Conservation (phyloP, 2,329 filamentous ascomycete genomes). For the Phialemonium atrogriseum region DNA sequence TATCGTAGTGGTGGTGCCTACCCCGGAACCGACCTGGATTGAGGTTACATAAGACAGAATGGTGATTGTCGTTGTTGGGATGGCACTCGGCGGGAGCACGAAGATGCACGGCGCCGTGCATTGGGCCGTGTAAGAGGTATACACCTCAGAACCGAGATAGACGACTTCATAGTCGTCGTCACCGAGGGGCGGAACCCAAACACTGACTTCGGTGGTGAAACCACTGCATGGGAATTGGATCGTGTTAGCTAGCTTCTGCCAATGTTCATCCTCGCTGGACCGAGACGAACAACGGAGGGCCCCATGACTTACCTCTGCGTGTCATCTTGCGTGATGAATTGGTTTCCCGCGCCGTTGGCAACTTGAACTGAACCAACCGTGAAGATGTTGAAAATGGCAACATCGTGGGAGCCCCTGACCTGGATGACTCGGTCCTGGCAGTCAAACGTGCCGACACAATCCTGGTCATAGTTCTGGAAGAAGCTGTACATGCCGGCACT, state of each 20-base stretch:
- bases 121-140: background rate
- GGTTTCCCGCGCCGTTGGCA: background rate
- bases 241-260: constrained; percentile 10
- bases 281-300: background rate
- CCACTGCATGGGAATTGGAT: background rate
- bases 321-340: background rate
- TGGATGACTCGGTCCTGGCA: background rate
- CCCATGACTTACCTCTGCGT: background rate
- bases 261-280: background rate
- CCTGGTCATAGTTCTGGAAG: constrained; percentile 44
- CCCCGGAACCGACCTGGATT: background rate
- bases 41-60: background rate
- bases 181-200: constrained; percentile 1
- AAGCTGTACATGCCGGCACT: constrained; percentile 51
- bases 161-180: background rate
- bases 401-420: background rate
- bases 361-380: background rate
- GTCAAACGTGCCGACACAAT: background rate
- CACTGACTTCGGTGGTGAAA: constrained; percentile 2
- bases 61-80: background rate
- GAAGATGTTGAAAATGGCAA: background rate
- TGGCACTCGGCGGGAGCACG: background rate
- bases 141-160: constrained; percentile 1
- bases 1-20: background rate
- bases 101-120: background rate